Base-by-base conservation (phyloP, 345 rosid species). In the Murraya koenigii region DNA sequence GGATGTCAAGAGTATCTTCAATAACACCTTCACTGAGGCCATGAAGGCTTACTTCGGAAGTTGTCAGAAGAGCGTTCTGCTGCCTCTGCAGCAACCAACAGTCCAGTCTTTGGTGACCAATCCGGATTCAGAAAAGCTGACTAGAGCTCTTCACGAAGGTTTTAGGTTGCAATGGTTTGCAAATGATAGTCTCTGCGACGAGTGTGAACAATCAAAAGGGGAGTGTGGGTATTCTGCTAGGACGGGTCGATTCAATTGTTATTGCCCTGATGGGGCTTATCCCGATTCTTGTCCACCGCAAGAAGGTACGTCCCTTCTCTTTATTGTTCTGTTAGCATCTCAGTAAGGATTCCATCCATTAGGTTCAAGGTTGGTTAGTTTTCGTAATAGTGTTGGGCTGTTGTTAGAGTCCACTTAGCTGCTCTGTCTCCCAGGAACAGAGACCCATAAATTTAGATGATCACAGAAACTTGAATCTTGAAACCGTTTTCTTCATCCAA, bases 81-180 rank as follows among this genome's bases (percentile, higher is more conserved):
- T 72, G 59, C 36, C 55, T 52, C 56, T 52, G 7, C 56, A 3
- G 36, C 35, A 38, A 36, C 1, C 55, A 72, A 23, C 76, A 38
- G 2, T 72, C 59, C 41, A 20, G 25, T 10, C 22, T 8, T 8
- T 71, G 47, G 25, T 13, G 30, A 55, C 0, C 13, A 22, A 30
- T 32, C 65, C 66, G 1, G 6, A 5, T 9, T 15, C 11, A 5
- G 56, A 0, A 2, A 25, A 75, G 20, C 38, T 83, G 36, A n/a
- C 32, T 14, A 26, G 0, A 28, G 77, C 60, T 61, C 17, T 83
- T 6, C 65, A 35, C 5, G 28, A 69, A 19, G 83, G 83, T 38
- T 83, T 83, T 67, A 80, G 72, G 32, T 23, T 83, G 63, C 23
- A 5, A 4, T 83, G 82, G 80, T 0, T 10, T 6, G 69, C 49